phyloP scores from a whole-genome alignment of 2,329 filamentous ascomycete species.

The Magnaporthiopsis rhizophila region DNA sequence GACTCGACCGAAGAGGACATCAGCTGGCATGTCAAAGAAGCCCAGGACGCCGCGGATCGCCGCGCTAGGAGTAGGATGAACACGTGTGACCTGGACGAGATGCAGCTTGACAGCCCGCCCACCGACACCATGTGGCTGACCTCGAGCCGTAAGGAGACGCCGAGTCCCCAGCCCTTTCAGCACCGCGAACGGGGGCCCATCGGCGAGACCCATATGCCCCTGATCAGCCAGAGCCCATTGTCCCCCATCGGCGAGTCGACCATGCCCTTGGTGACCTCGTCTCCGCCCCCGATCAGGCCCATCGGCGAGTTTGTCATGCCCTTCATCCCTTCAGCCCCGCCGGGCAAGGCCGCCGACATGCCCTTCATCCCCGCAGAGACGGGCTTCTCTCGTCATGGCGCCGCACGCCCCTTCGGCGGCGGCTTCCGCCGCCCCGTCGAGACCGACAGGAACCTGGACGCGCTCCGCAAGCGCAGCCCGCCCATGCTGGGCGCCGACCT shows the following conservation, averaged over 20 bases:
- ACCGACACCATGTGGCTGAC: constrained; percentile 27
- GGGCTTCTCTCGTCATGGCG: constrained; percentile 28
- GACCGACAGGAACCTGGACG: constrained; percentile 34
- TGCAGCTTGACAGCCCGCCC: constrained; percentile 27
- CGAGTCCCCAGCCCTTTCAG: constrained; percentile 11
- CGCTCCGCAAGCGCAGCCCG: constrained; percentile 51
- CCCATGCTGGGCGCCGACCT: constrained; percentile 85
- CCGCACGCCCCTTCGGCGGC: constrained; percentile 17
- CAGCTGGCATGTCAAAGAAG: constrained; percentile 69
- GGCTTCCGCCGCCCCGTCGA: constrained; percentile 41
- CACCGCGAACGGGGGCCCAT: constrained; percentile 17
- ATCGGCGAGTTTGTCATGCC: constrained; percentile 25
- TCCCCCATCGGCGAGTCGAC: constrained; percentile 21
- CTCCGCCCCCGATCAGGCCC: constrained; percentile 17
- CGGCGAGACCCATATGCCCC: constrained; percentile 23
- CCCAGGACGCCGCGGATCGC: constrained; percentile 40
- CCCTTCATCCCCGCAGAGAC: constrained; percentile 25
- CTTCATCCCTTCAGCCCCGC: constrained; percentile 22
- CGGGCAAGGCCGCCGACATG: constrained; percentile 20
- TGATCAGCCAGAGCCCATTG: constrained; percentile 21
- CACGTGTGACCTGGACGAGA: constrained; percentile 23
- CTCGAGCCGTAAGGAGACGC: constrained; percentile 16
- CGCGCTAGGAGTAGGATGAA: constrained; percentile 8
- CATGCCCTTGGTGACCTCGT: constrained; percentile 13
- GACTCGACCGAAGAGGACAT: constrained; percentile 55